Conservation (phyloP, 371 early-diverging fungal genomes). For the Dinochytrium kinnereticum region DNA sequence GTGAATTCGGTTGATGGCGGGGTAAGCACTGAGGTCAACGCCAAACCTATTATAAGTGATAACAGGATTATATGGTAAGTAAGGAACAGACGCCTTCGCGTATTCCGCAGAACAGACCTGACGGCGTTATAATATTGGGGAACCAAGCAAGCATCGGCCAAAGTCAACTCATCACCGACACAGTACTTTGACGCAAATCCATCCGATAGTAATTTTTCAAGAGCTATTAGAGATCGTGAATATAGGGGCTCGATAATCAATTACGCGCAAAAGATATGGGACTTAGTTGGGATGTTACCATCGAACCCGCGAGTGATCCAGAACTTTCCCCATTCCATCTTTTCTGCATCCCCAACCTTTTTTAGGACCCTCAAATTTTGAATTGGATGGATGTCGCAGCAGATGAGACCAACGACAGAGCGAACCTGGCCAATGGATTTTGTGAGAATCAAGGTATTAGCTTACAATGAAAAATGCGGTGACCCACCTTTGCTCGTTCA, state of each 20-base stretch:
- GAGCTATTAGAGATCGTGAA: too few species aligned
- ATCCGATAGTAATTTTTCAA: slow-evolving; percentile 67
- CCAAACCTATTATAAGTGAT: slow-evolving; percentile 48
- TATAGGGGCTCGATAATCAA: too few species aligned
- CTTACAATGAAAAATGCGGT: neutral
- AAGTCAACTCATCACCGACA: slow-evolving; percentile 80
- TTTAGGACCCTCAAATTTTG: slow-evolving; percentile 81
- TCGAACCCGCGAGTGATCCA: slow-evolving; percentile 71
- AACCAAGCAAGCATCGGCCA: slow-evolving; percentile 83
- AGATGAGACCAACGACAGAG: slow-evolving; percentile 72
- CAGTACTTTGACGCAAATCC: slow-evolving; percentile 73
- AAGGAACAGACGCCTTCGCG: neutral
- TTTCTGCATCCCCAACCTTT: slow-evolving; percentile 59
- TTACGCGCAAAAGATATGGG: too few species aligned
- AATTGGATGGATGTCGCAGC: slow-evolving; percentile 87
- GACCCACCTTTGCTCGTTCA: slow-evolving; percentile 61
- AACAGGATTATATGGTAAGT: neutral
- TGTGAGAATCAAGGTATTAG: neutral
- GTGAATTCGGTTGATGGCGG: slow-evolving; percentile 67
- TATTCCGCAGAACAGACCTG: slow-evolving; percentile 25
- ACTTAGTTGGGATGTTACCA: slow-evolving; percentile 59
- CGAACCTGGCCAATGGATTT: slow-evolving; percentile 58
- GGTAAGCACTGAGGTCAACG: slow-evolving; percentile 77
- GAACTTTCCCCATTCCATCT: slow-evolving; percentile 66
- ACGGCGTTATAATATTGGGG: slow-evolving; percentile 85